A percentile compares a stretch with the other conserved stretches of the same genome.
These are phyloP conservation scores for Wickerhamomyces canadensis DNA, from an alignment of 805 yeast genomes.

Conservation along the genomic window DNA sequence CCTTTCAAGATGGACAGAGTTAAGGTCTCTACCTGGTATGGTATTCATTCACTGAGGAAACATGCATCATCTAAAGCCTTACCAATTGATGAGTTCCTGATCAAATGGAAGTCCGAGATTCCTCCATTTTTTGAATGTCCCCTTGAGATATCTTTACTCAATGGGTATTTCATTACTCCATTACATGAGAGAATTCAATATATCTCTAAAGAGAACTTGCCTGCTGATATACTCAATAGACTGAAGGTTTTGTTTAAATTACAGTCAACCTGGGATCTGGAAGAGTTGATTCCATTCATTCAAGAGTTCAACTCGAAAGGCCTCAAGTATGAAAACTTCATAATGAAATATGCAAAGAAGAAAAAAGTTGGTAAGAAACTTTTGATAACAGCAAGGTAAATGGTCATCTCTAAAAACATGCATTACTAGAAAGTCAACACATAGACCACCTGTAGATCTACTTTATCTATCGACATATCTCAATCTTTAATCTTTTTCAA, in stretches of 20 bases:
- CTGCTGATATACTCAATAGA: conserved; percentile 42
- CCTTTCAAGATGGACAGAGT: conserved; percentile 36
- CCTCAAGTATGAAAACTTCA: conserved; percentile 49
- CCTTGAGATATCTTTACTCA: conserved; percentile 46
- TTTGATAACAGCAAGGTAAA: conserved; percentile 27
- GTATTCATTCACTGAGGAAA: conserved; percentile 43
- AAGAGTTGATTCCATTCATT: conserved; percentile 59
- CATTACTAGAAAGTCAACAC: no score
- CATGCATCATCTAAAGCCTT: conserved; percentile 28
- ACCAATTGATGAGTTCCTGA: conserved; percentile 47
- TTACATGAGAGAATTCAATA: conserved; percentile 41
- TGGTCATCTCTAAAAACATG: background rate
- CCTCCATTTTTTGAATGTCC: conserved; percentile 61
- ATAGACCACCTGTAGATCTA: no score
- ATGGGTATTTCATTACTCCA: conserved; percentile 52
- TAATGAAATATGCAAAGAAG: conserved; percentile 58
- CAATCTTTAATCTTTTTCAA: conserved; percentile 3
- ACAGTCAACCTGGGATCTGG: conserved; percentile 56
- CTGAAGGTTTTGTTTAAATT: conserved; percentile 46
- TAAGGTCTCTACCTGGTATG: conserved; percentile 56
- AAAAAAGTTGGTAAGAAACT: conserved; percentile 39
- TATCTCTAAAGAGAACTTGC: conserved; percentile 43
- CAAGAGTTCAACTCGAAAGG: conserved; percentile 50
- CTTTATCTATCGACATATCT: no score
- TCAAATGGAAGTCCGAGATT: conserved; percentile 56